Evolutionary conservation across 495 filamentous ascomycete species (phyloP).

Genomic region (Saxispiralis lemnorum): DNA sequence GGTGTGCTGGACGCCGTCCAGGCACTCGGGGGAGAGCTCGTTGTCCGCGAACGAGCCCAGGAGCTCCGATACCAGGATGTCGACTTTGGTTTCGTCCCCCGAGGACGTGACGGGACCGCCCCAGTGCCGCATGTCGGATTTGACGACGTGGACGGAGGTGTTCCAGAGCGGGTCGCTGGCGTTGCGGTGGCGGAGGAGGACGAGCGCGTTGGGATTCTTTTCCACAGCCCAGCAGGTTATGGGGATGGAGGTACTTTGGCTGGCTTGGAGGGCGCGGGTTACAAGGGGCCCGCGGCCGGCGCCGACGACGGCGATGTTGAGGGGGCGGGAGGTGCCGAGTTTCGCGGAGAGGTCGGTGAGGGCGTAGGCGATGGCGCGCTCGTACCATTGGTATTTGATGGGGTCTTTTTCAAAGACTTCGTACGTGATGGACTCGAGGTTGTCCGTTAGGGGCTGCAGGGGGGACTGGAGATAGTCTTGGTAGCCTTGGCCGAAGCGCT

Average conservation of each 20-base stretch:
- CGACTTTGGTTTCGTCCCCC: conserved; percentile 40
- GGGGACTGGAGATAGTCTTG: conserved; percentile 94
- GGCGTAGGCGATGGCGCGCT: conserved; percentile 62
- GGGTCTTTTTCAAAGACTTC: conserved; percentile 98
- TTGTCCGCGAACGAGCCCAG: conserved; percentile 56
- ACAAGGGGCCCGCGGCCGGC: conserved; percentile 85
- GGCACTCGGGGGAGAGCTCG: conserved; percentile 44
- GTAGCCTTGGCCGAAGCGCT: conserved; percentile 56
- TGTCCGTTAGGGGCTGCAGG: conserved; percentile 85
- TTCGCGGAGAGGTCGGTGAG: conserved; percentile 67
- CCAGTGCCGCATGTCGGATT: conserved; percentile 96
- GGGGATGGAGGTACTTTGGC: conserved; percentile 50
- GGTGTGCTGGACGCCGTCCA: conserved; percentile 77
- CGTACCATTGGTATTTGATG: conserved; percentile 94
- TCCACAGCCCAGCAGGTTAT: conserved; percentile 85
- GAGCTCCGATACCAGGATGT: conserved; percentile 87
- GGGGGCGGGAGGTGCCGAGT: conserved; percentile 39
- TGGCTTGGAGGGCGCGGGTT: conserved; percentile 64
- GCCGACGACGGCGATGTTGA: conserved; percentile 81
- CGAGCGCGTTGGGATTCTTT: conserved; percentile 95
- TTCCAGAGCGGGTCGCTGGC: conserved; percentile 44
- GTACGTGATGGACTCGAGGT: conserved; percentile 91
- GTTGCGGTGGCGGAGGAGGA: conserved; percentile 77
- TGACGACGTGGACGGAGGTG: conserved; percentile 61
- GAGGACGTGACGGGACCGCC: conserved; percentile 42